These are phyloP conservation scores for Ascochyta koolunga DNA, from an alignment of 2,329 filamentous ascomycete genomes.

Conservation along the genomic window DNA sequence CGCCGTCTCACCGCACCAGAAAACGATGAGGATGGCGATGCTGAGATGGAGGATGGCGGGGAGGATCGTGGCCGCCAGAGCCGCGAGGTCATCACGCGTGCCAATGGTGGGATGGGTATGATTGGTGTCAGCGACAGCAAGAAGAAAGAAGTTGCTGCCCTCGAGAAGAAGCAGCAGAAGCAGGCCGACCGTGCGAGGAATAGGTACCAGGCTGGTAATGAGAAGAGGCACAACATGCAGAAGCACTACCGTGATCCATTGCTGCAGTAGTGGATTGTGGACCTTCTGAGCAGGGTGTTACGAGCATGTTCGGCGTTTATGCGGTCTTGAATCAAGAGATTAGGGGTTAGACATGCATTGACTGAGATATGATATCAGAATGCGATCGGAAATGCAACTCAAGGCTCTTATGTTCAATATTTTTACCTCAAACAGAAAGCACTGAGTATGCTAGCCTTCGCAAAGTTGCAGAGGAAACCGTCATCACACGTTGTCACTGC, in stretches of 20 bases:
- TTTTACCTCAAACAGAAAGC: no score
- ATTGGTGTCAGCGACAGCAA: constrained; percentile 75
- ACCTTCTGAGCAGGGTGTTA: neutral
- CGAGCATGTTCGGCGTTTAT: constrained; percentile 17
- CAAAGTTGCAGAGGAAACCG: no score
- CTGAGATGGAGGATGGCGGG: constrained; percentile 23
- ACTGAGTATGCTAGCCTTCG: no score
- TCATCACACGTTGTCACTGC: no score
- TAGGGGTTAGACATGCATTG: constrained; percentile 7
- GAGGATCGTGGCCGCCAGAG: constrained; percentile 43
- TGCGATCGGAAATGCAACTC: neutral
- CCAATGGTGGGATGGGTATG: constrained; percentile 78
- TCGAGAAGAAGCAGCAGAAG: constrained; percentile 73
- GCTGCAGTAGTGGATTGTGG: constrained; percentile 52
- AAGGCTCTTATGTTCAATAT: no score
- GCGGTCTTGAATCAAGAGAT: neutral
- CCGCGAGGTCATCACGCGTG: constrained; percentile 63
- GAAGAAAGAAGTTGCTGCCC: constrained; percentile 69
- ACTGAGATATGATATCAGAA: constrained; percentile 5
- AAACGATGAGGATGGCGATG: constrained; percentile 46
- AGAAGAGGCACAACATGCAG: constrained; percentile 78
- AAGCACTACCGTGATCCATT: constrained; percentile 71
- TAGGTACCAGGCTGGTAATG: constrained; percentile 68
- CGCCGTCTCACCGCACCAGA: constrained; percentile 65
- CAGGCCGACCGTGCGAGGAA: constrained; percentile 66